Evolutionary conservation across 805 yeast species (phyloP), one percentile per base, ranked within the genome.

Genomic region (Saccharomycodes ludwigii): DNA sequence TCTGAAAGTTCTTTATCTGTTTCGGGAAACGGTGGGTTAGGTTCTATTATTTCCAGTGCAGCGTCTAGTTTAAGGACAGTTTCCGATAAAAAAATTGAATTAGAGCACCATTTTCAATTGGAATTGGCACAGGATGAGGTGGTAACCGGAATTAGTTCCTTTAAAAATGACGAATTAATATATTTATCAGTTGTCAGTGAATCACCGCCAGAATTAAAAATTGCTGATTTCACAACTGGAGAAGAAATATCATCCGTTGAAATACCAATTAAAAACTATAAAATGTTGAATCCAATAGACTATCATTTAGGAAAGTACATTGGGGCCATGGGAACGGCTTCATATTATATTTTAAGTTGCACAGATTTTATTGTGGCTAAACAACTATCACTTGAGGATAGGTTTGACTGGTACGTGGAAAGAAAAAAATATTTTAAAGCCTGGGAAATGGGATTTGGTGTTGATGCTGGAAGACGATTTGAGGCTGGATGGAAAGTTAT

Each of bases 181-280:
- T 47, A 56, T 21, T 35, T 54, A 9, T 56, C 52, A 4, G 48
- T 44, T 31, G 43, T 35, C n/a, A 32, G 35, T 11, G 35, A 35
- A 9, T 3, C 9, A 16, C 66, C 76, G 9, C 95, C 97, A 0
- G 95, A 86, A 40, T 56, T 88, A 16, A 71, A 76, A 37, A 61
- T 91, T 2, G 56, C 83, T 13, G 76, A 78, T 48, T 61, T 76
- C 2, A 43, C 58, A 1, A 71, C 75, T 6, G 83, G 88, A 6
- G 78, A 72, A 36, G 93, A 82, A 31, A 64, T 71, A 10, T 74
- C 80, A 32, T 83, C 76, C 15, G 95, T 88, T 50, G 94, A 78
- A 47, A 65, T 88, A 3, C 72, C 77, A 0, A 53, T 83, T 35
- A 68, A 67, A 31, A 70, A 71, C 21, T 67, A 60, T 28, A 64